Base-by-base conservation (phyloP, 441 rosid genomes). In the Isatis lusitanica region DNA sequence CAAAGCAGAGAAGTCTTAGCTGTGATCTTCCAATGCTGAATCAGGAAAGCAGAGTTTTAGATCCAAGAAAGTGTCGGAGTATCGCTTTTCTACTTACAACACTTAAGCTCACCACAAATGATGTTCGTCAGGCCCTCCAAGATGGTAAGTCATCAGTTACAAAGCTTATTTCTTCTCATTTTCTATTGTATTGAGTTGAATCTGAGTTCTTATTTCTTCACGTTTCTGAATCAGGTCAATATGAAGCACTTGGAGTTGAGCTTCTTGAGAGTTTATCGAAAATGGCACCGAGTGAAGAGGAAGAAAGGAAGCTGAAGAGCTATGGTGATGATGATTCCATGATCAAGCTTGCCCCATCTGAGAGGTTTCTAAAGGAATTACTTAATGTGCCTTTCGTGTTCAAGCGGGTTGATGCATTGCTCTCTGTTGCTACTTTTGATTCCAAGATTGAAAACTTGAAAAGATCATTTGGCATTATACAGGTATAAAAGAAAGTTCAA, bases 311-410 rank as follows among this genome's bases (percentile, higher is more conserved):
- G 78, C 65, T 82, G 68, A 78, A 57, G 64, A 61, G 78, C 31
- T 81, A 36, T 47, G 47, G 28, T 2, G 79, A 81, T 47, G 96
- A 79, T 52, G 97, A 83, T 63, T 89, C 94, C 18, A 81, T 89
- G 28, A 39, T 63, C 74, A 92, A 90, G 81, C 90, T 92, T 42
- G 82, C 88, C 16, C 86, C 86, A 60, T 91, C 94, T 16, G 98
- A 94, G 83, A 92, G 78, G 67, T 94, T 94, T 76, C 84, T 94
- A 51, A 94, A 82, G 83, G 87, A 89, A 7, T 81, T 94, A 56
- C 87, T 94, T 74, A 85, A 87, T 66, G 86, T 94, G 48, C 98
- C 98, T 30, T 89, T 85, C 68, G 97, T 88, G 1, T 94, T 90
- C 74, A 85, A 74, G 74, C 77, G 97, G 61, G 78, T 88, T 55